Percentiles rank a stretch among this genome's conserved stretches.
These are phyloP conservation scores for Microbotryum lychnidis-dioicae DNA, from an alignment of 1,284 basidiomycete species.

Conservation along the genomic window DNA sequence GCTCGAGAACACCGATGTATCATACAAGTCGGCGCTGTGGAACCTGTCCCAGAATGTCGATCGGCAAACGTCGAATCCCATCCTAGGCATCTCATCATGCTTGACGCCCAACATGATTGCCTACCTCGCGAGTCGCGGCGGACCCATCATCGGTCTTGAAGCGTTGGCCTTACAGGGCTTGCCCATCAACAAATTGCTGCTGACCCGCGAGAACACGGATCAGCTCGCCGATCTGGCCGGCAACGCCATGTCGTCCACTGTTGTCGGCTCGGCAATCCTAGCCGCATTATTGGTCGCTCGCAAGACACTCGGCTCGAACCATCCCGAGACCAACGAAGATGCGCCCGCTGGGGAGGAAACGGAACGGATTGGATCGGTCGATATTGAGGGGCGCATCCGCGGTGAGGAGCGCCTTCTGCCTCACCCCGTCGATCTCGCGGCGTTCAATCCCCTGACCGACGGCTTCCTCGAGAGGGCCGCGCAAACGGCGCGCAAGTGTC, in stretches of 20 bases:
- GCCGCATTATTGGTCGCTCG: constrained; percentile 65
- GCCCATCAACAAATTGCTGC: constrained; percentile 78
- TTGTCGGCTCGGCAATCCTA: constrained; percentile 83
- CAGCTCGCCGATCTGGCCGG: constrained; percentile 89
- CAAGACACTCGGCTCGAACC: constrained; percentile 55
- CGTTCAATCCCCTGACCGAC: constrained; percentile 47
- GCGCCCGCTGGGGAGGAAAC: constrained; percentile 47
- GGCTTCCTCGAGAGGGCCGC: constrained; percentile 59
- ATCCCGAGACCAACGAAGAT: constrained; percentile 52
- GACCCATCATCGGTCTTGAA: constrained; percentile 89
- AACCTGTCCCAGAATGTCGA: constrained; percentile 92
- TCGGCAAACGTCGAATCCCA: constrained; percentile 16
- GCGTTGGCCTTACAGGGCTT: constrained; percentile 88
- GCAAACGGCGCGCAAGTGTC: constrained; percentile 68
- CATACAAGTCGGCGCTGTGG: constrained; percentile 57
- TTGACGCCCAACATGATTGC: constrained; percentile 94
- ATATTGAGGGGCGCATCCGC: constrained; percentile 53
- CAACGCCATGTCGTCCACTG: constrained; percentile 94
- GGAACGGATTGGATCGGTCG: constrained; percentile 48
- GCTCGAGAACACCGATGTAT: constrained; percentile 68
- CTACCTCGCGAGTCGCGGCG: constrained; percentile 88
- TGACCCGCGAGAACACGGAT: constrained; percentile 88
- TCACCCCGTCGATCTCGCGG: constrained; percentile 61
- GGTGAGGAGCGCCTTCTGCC: constrained; percentile 59
- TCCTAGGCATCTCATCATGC: constrained; percentile 46